Conservation (phyloP, 805 yeast genomes). For the Maudiozyma bulderi region DNA sequence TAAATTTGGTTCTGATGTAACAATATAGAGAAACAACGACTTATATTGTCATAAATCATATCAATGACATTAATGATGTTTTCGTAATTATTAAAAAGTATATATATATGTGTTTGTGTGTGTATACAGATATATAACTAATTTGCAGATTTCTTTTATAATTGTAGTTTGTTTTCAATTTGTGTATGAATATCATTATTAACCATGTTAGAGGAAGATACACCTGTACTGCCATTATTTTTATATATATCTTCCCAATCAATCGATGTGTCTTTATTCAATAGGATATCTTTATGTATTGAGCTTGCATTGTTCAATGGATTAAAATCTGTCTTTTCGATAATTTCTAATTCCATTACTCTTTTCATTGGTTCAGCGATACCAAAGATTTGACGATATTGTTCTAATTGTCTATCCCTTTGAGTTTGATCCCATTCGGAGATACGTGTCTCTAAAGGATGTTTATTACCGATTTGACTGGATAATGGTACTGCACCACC, state of each 20-base stretch:
- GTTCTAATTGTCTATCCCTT: constrained; percentile 59
- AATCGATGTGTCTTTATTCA: constrained; percentile 63
- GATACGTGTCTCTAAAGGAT: constrained; percentile 75
- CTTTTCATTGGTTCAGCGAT: constrained; percentile 90
- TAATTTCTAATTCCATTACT: constrained; percentile 76
- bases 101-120: neutral
- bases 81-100: too few species aligned
- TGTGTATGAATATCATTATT: constrained; percentile 58
- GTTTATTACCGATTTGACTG: constrained; percentile 63
- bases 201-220: constrained; percentile 32
- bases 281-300: constrained; percentile 66
- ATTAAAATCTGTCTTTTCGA: constrained; percentile 57
- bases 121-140: neutral
- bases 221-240: constrained; percentile 25
- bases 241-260: constrained; percentile 93
- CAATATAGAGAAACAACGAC: too few species aligned
- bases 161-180: constrained; percentile 56
- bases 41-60: too few species aligned
- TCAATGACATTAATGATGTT: neutral
- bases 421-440: constrained; percentile 74
- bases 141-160: constrained; percentile 20
- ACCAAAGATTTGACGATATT: constrained; percentile 76
- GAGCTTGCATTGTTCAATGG: constrained; percentile 42
- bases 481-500: constrained; percentile 47
- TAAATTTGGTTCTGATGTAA: too few species aligned